These are phyloP conservation scores for Crithidia brevicula DNA, from an alignment of 208 protist species.

Conservation along the genomic window DNA sequence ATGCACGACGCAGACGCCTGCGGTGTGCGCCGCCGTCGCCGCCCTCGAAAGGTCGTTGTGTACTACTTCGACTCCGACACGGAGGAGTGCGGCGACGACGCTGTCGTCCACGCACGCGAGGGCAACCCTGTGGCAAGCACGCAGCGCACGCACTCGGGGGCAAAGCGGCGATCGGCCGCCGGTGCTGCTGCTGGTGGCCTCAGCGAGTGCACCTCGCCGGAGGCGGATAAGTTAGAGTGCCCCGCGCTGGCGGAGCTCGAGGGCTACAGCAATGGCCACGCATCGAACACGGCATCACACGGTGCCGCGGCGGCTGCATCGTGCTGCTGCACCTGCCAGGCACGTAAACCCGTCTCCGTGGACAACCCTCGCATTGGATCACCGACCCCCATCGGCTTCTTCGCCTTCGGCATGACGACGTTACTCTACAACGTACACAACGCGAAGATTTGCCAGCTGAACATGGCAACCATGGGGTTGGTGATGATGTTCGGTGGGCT, in stretches of 20 bases:
- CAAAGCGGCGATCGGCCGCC: too few relatives aligned
- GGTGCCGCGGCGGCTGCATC: background rate
- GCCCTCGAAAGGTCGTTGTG: slow-evolving; percentile 33
- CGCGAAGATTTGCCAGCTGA: slow-evolving; percentile 43
- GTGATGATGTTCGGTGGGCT: slow-evolving; percentile 54
- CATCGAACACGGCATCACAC: background rate
- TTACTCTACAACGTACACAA: slow-evolving; percentile 64
- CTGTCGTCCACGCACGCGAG: too few relatives aligned
- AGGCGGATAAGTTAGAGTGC: background rate
- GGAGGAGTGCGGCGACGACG: slow-evolving; percentile 1
- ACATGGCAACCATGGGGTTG: slow-evolving; percentile 43
- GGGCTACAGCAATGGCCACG: background rate
- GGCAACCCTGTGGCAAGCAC: too few relatives aligned
- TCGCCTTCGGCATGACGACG: slow-evolving; percentile 76
- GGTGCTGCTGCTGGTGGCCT: too few relatives aligned
- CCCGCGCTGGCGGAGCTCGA: slow-evolving; percentile 5
- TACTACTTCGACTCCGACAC: slow-evolving; percentile 33
- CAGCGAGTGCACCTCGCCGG: background rate
- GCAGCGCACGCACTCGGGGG: too few relatives aligned
- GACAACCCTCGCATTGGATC: slow-evolving; percentile 40
- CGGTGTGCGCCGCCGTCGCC: slow-evolving; percentile 7
- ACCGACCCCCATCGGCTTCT: slow-evolving; percentile 48
- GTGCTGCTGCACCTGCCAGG: slow-evolving; percentile 13
- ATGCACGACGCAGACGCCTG: background rate
- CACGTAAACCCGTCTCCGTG: slow-evolving; percentile 11